Conservation (phyloP, 164 flowering plant genomes). For the Taxillus chinensis region DNA sequence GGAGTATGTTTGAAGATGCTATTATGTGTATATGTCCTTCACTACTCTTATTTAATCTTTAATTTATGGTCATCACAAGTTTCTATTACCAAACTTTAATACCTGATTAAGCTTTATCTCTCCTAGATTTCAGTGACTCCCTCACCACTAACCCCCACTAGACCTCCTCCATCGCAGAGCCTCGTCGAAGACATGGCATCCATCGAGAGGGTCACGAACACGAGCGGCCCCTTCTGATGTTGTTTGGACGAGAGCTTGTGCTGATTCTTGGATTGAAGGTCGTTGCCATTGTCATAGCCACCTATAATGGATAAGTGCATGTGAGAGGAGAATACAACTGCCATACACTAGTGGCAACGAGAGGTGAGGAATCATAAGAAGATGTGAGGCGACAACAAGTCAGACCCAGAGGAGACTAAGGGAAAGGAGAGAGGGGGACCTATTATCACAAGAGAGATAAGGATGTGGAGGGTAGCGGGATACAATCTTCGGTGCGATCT, state of each 20-base stretch:
- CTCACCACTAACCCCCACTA: conserved; percentile 83
- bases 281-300: conserved; percentile 1
- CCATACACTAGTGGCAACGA: conserved; percentile 5
- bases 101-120: no score
- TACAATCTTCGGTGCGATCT: no score
- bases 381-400: conserved; percentile 6
- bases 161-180: conserved; percentile 51
- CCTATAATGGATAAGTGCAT: conserved; percentile 29
- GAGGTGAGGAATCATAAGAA: background rate
- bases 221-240: conserved; percentile 26
- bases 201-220: conserved; percentile 44
- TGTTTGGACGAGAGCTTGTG: conserved; percentile 19
- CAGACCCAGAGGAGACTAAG: conserved; percentile 12
- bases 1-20: no score
- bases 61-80: no score
- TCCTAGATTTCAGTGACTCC: conserved; percentile 11
- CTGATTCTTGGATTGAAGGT: conserved; percentile 26
- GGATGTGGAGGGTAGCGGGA: conserved; percentile 12
- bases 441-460: no score
- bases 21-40: no score
- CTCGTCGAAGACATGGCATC: conserved; percentile 29
- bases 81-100: no score
- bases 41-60: no score
- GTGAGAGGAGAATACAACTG: conserved; percentile 15
- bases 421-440: conserved; percentile 22